Base-by-base conservation (phyloP, 1,284 basidiomycete species). In the Austropuccinia psidii region DNA sequence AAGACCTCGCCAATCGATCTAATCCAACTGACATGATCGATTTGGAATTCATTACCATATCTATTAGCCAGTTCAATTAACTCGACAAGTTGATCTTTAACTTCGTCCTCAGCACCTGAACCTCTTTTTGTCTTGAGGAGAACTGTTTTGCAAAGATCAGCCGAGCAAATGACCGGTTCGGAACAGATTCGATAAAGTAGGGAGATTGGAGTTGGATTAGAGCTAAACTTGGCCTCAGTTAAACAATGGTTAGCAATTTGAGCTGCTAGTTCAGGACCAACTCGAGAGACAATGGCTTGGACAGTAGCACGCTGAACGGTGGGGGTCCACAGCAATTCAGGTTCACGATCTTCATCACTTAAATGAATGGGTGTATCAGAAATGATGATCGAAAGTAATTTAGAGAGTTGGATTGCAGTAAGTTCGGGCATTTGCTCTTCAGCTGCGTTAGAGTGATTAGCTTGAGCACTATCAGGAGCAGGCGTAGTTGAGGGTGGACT, bases 341-440 rank as follows among this genome's bases (percentile, higher is more conserved):
- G 39, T 49, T 72, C 45, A 19, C 52, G 33, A 21, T 31, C 43
- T 24, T 49, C 31, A 19, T 50, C 45, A 33, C 33, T 47, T 39
- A 31, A 33, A 27, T 55, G 68, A 29, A 72, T 27, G 19, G 85
- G 84, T 11, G 86, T 82, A 78, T 89, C 87, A 45, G 85, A 88
- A 75, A 93, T 85, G 74, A 93, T 84, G 80, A 90, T 90, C 68
- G 87, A 84, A 82, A 93, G 85, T 77, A 93, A 83, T 81, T 89
- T 89, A 74, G 87, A 86, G 73, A 90, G 83, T 78, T 91, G 89
- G 68, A 84, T 84, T 21, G 87, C 87, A 31, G 85, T 85, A 73
- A 92, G 83, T 80, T 91, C 90, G 47, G 87, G 45, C 43, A 62
- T 49, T 49, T 60, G 68, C 52, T 61, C 68, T 31, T 72, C 58